Evolutionary conservation across 2,329 filamentous ascomycete genomes (phyloP), one percentile per base, ranked within the genome.

Genomic region (Akanthomyces uredinophilus): DNA sequence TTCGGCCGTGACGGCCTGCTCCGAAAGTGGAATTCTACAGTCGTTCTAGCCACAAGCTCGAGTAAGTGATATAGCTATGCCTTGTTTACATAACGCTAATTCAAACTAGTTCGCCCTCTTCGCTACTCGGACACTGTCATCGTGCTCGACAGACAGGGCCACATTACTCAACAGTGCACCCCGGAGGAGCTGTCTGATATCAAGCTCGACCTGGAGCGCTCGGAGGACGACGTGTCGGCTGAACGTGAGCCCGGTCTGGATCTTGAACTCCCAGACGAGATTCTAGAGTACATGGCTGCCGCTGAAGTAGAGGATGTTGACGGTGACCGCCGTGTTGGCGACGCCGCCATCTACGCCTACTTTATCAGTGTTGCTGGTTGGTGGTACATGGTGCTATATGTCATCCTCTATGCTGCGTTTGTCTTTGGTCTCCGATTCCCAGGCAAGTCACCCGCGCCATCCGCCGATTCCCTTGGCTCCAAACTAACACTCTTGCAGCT

Each of bases 1-100:
- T 75, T 79, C 55, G 70, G 72, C 1, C 29, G 32, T 4, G 66
- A 67, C n/a, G 74, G 75, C 0, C 57, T 78, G 11, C 62, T 74
- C 10, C 64, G 63, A 46, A 64, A 60, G 11, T 60, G 66, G n/a
- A 62, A 65, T 3, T 55, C 64, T 1, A 71, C 72, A 0, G 64
- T 71, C 2, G 64, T 74, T 2, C 52, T 72, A 44, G 66, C 70
- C 5, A 73, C 71, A 13, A 71, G 70, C 52, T 67, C 68, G 8
- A 52, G 69, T 67, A 65, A 62, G 62, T 39, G 11, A 18, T 27
- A 16, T 13, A 7, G 2, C 11, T 20, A 35, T 16, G 14, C 7
- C 27, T 20, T 18, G 5, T 22, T n/a, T 24, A 24, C 20, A 18
- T 7, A 2, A 5, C 35, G 14, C 61, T 63, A 20, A 64, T 16